Evolutionary conservation across 2,329 filamentous ascomycete genomes (phyloP), one percentile per base, ranked within the genome.

Genomic region (Fusarium hainanense): DNA sequence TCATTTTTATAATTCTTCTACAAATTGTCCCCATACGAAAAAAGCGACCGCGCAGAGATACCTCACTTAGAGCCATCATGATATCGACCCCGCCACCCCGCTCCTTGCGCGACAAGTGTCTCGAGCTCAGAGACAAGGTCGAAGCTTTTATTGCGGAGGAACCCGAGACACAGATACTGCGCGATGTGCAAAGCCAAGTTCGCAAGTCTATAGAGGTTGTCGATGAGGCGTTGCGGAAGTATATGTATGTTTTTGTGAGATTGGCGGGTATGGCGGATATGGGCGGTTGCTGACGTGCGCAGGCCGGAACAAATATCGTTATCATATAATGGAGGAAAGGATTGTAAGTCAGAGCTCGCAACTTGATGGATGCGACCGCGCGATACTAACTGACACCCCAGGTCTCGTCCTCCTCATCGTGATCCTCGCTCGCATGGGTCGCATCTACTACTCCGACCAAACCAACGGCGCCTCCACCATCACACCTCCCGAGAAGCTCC

Each of bases 251-350:
- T 23, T 16, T 23, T 18, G 18, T 11, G 25, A 41, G 10, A 20
- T 41, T 43, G 37, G 40, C 34, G 18, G 34, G 34, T 37, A n/a
- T 48, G 37, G 27, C 32, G 47, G 57, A 18, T 46, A 49, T 43
- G 21, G 44, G 48, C 32, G 18, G 49, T 41, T 40, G 50, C 68
- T 75, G 58, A 69, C 51, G 18, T 20, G n/a, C 47, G 28, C 49
- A 96, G 93, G 62, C 87, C 92, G 67, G 86, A 91, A 62, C 87
- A 97, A 77, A 86, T 98, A 65, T 93, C 94, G 7, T 85, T 98
- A 69, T 97, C 95, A 59, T 99, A 98, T 82, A 99, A 99, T 75
- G 96, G 96, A 77, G 96, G 96, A 66, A 99, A 99, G 80, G 96
- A 98, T 85, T 98, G 68, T 70, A 51, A 44, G 68, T 71, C 20